Conservation (phyloP, 2,329 filamentous ascomycete species). For the Seiridium cupressi region DNA sequence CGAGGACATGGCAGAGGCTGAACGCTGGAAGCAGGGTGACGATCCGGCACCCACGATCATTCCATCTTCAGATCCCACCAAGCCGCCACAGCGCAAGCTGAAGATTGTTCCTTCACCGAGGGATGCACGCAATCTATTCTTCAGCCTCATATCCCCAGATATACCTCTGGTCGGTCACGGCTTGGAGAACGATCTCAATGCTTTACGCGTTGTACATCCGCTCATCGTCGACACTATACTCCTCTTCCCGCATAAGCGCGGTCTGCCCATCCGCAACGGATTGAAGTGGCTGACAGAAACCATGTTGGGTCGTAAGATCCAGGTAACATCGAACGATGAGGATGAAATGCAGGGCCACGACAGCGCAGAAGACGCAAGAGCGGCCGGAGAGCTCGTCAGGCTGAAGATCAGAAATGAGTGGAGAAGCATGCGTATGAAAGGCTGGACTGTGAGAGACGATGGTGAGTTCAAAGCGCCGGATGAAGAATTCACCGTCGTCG, state of each 20-base stretch:
- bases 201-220: conserved; percentile 78
- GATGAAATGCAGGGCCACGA: conserved; percentile 69
- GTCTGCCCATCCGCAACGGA: conserved; percentile 74
- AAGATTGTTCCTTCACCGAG: conserved; percentile 75
- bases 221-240: conserved; percentile 83
- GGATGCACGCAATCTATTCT: conserved; percentile 73
- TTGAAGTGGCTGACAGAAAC: conserved; percentile 72
- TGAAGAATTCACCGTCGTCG: conserved; percentile 18
- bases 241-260: conserved; percentile 74
- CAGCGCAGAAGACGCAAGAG: conserved; percentile 85
- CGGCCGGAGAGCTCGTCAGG: conserved; percentile 82
- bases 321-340: conserved; percentile 54
- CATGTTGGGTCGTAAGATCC: conserved; percentile 75
- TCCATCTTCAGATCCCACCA: conserved; percentile 18
- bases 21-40: conserved; percentile 45
- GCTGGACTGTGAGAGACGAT: conserved; percentile 60
- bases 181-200: conserved; percentile 92
- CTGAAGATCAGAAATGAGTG: conserved; percentile 69
- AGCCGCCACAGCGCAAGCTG: conserved; percentile 43
- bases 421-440: conserved; percentile 61
- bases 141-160: conserved; percentile 68
- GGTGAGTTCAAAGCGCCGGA: conserved; percentile 43
- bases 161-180: conserved; percentile 92
- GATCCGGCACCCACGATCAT: conserved; percentile 23
- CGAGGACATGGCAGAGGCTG: conserved; percentile 71